Base-by-base conservation (phyloP, 192 early-diverging fungal species). In the Spinellus fusiger region DNA sequence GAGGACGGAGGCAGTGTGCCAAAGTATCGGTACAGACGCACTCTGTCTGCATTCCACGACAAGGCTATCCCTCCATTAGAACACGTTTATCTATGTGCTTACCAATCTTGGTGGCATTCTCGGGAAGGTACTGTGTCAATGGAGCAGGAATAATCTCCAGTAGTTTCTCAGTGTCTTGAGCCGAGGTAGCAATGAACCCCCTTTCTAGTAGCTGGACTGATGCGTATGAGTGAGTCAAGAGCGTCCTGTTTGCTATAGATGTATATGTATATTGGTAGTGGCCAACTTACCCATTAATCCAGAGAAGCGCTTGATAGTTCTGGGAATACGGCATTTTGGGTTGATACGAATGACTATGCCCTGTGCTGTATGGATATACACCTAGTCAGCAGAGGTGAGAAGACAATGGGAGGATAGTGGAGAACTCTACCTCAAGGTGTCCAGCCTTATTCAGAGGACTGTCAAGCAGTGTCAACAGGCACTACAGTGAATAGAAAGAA, bases 361-460 rank as follows among this genome's bases (percentile, higher is more conserved):
- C 67, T 86, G 88, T 50, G 84, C 81, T 5, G 96, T 99, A 55
- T 94, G 93, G 37, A 99, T 93, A 71, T 93, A 99, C 28, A 99
- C 89, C 77, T 70, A 65, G 15, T 22, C 5, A n/a, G 35, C 47
- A 9, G 25, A n/a, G n/a, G n/a, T n/a, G n/a, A n/a, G n/a, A n/a
- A n/a, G n/a, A n/a, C n/a, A n/a, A n/a, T n/a, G n/a, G n/a, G n/a
- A n/a, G n/a, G n/a, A n/a, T n/a, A n/a, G n/a, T n/a, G n/a, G n/a
- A n/a, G n/a, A n/a, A n/a, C n/a, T n/a, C n/a, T 65, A 70, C 69
- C 54, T 99, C 95, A 61, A 99, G 71, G 25, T 89, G 83, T 31
- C 96, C 96, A 9, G 96, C 90, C 72, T 98, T 97, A 84, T 97
- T 99, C 67, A 99, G 77, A 20, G 96, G 96, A 57, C 89, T 92